Evolutionary conservation across 345 rosid species (phyloP).

Genomic region (Fremontodendron californicum): DNA sequence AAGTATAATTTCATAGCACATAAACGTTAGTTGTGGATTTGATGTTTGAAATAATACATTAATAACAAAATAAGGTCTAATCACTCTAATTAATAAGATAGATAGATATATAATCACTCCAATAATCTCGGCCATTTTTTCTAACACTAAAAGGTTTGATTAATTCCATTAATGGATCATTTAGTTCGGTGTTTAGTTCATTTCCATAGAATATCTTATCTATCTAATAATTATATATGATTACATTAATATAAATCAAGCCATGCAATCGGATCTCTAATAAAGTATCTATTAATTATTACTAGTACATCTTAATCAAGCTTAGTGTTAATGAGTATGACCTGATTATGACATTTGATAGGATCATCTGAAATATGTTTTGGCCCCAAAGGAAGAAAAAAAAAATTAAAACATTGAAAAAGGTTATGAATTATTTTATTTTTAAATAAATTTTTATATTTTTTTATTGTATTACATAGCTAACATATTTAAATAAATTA

Average conservation of each 20-base stretch:
- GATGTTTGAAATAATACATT: neutral
- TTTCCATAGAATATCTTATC: neutral
- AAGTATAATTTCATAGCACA: neutral
- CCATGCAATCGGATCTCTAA: neutral
- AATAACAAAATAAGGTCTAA: neutral
- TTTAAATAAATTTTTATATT: too few species aligned
- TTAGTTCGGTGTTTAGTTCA: neutral
- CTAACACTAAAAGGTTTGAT: neutral
- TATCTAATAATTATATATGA: neutral
- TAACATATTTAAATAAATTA: too few species aligned
- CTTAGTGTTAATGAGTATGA: neutral
- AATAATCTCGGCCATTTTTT: neutral
- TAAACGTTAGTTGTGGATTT: neutral
- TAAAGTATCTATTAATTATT: slow-evolving; percentile 1
- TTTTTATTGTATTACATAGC: too few species aligned
- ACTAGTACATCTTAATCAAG: slow-evolving; percentile 6
- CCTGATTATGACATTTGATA: neutral
- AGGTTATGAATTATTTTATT: too few species aligned
- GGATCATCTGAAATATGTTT: neutral
- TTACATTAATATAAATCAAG: neutral
- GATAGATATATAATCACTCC: neutral
- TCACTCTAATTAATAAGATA: neutral
- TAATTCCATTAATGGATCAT: neutral
- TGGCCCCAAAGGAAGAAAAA: neutral
- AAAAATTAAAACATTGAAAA: neutral